Base-by-base conservation (phyloP, 1,139 yeast genomes). In the Nakaseomyces glabratus region DNA sequence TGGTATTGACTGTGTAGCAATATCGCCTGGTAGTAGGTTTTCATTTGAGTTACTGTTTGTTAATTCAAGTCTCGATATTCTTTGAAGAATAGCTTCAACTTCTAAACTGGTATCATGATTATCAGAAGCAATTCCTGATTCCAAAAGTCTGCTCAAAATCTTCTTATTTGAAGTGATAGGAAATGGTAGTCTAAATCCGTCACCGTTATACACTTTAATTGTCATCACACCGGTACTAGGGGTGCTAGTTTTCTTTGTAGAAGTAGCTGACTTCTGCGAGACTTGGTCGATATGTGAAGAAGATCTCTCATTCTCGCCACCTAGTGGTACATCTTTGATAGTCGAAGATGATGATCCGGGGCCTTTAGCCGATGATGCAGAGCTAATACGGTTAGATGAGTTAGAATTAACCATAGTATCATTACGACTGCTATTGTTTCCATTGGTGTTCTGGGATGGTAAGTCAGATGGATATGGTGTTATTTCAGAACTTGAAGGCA, bases 1-100 rank as follows among this genome's bases (percentile, higher is more conserved):
- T 5, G 90, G 90, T 28, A 80, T 63, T 39, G 68, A 66, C 6
- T 49, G 40, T 3, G 64, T 52, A 10, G 60, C 53, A 9, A 42
- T 46, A 20, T 54, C 55, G n/a, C 53, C 50, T 2, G 57, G 38
- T 24, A 48, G 36, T 20, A 56, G 31, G 12, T 45, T 42, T 12
- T 47, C 49, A 9, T 44, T 46, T 13, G 44, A 46, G n/a, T 48
- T 46, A 11, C 49, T 47, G 11, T 36, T 25, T 19, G 32, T 37
- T 18, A 46, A 26, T 19, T 43, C 40, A 33, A 51, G 28, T 8
- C 46, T 41, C 2, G 49, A 40, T 23, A 51, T 35, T 24, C 46
- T 43, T n/a, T 51, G 43, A 6, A 46, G 28, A 18, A 51, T 36
- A 15, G 44, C 44, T 19, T 49, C 52, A 4, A 47, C 42, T 9